Percentiles rank a stretch among this genome's conserved stretches.
These are phyloP conservation scores for Emmonsiellopsis sp. DNA, from an alignment of 2,329 filamentous ascomycete species.

Conservation along the genomic window DNA sequence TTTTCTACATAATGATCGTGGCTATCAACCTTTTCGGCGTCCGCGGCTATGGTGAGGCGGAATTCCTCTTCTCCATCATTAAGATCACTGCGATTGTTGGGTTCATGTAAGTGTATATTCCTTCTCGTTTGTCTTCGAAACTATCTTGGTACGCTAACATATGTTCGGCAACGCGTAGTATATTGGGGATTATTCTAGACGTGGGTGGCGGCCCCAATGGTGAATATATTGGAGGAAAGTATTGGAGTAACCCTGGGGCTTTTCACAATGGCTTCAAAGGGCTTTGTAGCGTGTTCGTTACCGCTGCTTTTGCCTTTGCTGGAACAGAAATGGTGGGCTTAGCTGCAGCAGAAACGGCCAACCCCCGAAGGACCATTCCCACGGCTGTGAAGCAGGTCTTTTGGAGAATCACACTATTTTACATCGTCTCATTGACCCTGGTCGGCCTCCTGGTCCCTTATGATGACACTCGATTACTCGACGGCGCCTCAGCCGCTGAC, in stretches of 20 bases:
- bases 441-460: conserved; percentile 59
- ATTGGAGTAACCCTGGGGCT: conserved; percentile 56
- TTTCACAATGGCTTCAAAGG: conserved; percentile 50
- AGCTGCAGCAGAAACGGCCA: conserved; percentile 47
- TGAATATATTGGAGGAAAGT: conserved; percentile 55
- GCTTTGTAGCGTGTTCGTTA: conserved; percentile 51
- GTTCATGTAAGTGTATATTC: conserved; percentile 43
- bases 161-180: conserved; percentile 48
- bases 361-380: conserved; percentile 45
- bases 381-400: conserved; percentile 47
- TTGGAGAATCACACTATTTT: conserved; percentile 49
- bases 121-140: conserved; percentile 21
- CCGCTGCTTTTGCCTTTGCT: conserved; percentile 28
- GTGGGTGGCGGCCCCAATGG: conserved; percentile 56
- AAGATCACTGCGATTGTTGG: conserved; percentile 44
- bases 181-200: conserved; percentile 55
- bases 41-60: conserved; percentile 41
- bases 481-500: conserved; percentile 49
- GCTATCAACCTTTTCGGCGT: conserved; percentile 53
- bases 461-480: conserved; percentile 49
- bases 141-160: conserved; percentile 45
- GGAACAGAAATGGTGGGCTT: conserved; percentile 45
- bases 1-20: conserved; percentile 51
- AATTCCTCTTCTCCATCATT: conserved; percentile 44
- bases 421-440: conserved; percentile 46